Percentiles rank a stretch among this genome's conserved stretches.
These are phyloP conservation scores for Haemoproteus tartakovskyi DNA, from an alignment of 169 alveolate genomes.

Conservation along the genomic window DNA sequence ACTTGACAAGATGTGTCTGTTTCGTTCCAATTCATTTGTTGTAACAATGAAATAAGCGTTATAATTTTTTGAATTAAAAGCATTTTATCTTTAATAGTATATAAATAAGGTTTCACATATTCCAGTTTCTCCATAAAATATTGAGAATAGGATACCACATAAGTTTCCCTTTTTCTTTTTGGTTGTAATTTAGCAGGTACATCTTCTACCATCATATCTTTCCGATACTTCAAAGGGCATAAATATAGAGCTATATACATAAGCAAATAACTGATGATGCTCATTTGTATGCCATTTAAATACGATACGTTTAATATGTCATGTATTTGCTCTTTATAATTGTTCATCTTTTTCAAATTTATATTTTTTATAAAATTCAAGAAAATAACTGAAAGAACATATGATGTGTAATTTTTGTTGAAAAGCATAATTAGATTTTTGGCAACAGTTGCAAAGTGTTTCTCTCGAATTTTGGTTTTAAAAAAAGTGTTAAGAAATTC, in stretches of 20 bases:
- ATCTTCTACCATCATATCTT: not conserved
- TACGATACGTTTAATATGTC: slow-evolving; percentile 13
- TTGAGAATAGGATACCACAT: no score
- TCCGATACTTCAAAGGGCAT: slow-evolving; percentile 12
- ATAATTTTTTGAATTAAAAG: no score
- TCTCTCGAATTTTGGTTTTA: slow-evolving; percentile 12
- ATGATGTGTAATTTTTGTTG: slow-evolving; percentile 21
- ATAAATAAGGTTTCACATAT: no score
- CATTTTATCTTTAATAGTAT: no score
- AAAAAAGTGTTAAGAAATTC: slow-evolving; percentile 13
- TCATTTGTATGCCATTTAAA: slow-evolving; percentile 13
- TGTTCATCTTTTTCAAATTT: slow-evolving; percentile 13
- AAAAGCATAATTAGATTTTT: slow-evolving; percentile 47
- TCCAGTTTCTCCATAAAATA: no score
- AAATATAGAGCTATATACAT: slow-evolving; percentile 15
- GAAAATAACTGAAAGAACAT: slow-evolving; percentile 25
- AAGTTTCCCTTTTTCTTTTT: no score
- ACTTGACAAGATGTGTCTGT: no score
- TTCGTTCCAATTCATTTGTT: no score
- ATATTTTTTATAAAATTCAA: slow-evolving; percentile 44
- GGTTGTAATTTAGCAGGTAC: no score
- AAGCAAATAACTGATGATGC: slow-evolving; percentile 20
- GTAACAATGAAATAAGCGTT: no score
- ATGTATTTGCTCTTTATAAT: slow-evolving; percentile 9
- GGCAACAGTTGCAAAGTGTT: slow-evolving; percentile 9